Evolutionary conservation across 2,329 filamentous ascomycete genomes (phyloP).

Genomic region (Aureobasidium zeae): DNA sequence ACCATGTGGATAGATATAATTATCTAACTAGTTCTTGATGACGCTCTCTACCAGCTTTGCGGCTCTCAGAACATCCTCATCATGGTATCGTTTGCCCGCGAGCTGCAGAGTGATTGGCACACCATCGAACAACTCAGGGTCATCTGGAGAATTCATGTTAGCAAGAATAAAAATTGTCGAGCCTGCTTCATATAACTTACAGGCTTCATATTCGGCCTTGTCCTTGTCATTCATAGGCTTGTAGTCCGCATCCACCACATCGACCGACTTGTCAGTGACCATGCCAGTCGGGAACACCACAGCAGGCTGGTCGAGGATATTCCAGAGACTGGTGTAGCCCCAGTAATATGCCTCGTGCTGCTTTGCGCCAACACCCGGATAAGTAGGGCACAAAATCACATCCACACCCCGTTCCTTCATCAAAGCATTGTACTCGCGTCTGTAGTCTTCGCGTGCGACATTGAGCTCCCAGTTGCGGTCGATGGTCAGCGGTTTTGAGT

Average conservation of each 20-base stretch:
- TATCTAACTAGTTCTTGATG: background rate
- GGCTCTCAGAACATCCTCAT: slow-evolving; percentile 10
- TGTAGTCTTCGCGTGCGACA: slow-evolving; percentile 34
- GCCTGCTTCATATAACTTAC: slow-evolving; percentile 18
- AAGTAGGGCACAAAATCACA: slow-evolving; percentile 30
- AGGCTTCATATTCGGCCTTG: slow-evolving; percentile 21
- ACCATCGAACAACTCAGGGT: slow-evolving; percentile 12
- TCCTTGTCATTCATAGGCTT: slow-evolving; percentile 6
- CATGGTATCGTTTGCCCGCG: slow-evolving; percentile 13
- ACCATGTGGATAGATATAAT: no score
- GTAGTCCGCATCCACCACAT: slow-evolving; percentile 1
- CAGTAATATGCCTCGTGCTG: slow-evolving; percentile 27
- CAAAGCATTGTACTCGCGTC: slow-evolving; percentile 26
- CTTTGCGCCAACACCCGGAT: slow-evolving; percentile 30
- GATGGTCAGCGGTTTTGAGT: slow-evolving; percentile 9
- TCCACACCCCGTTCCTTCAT: slow-evolving; percentile 30
- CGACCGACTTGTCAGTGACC: slow-evolving; percentile 1
- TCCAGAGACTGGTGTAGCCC: slow-evolving; percentile 16
- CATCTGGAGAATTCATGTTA: background rate
- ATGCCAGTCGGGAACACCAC: slow-evolving; percentile 25
- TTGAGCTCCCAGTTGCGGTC: slow-evolving; percentile 12
- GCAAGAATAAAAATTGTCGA: background rate
- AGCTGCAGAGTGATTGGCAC: slow-evolving; percentile 14
- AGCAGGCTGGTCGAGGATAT: slow-evolving; percentile 18
- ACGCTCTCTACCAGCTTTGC: slow-evolving; percentile 8